Evolutionary conservation across 768 basidiomycete genomes (phyloP).

Genomic region (Mycena latifolia): DNA sequence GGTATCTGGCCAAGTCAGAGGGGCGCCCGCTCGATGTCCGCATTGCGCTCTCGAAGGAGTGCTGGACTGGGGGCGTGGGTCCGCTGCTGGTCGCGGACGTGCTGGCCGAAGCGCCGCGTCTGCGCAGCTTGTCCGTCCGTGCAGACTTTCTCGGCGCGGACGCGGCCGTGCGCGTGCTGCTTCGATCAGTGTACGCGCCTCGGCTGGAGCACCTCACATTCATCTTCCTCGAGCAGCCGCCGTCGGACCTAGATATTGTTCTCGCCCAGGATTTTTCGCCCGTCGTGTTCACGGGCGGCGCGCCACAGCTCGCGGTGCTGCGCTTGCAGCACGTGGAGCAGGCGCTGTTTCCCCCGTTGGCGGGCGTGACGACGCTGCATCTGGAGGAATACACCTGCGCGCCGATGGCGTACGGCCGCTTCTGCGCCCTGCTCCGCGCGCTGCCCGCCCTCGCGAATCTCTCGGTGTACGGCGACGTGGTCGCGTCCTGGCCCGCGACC

Average conservation of each 20-base stretch:
- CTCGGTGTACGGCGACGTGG: slow-evolving; percentile 45
- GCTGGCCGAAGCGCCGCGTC: slow-evolving; percentile 17
- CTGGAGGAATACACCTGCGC: slow-evolving; percentile 43
- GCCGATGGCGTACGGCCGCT: slow-evolving; percentile 40
- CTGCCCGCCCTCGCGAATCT: slow-evolving; percentile 51
- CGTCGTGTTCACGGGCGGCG: slow-evolving; percentile 42
- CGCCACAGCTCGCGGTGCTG: slow-evolving; percentile 44
- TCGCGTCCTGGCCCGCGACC: slow-evolving; percentile 11
- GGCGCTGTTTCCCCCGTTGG: slow-evolving; percentile 23
- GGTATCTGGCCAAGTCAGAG: slow-evolving; percentile 47
- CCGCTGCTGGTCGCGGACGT: slow-evolving; percentile 20
- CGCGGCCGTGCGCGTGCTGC: slow-evolving; percentile 1
- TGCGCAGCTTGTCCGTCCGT: slow-evolving; percentile 28
- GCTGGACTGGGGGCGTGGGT: slow-evolving; percentile 15
- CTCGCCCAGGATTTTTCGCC: slow-evolving; percentile 1
- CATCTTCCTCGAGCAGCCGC: slow-evolving; percentile 26
- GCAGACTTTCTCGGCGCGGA: slow-evolving; percentile 24
- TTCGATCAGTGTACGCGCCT: slow-evolving; percentile 2
- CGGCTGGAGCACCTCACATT: slow-evolving; percentile 24
- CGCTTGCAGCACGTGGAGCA: slow-evolving; percentile 41
- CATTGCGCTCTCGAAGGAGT: slow-evolving; percentile 39
- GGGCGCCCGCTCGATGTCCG: slow-evolving; percentile 48
- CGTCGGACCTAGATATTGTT: not conserved
- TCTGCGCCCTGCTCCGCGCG: slow-evolving; percentile 43
- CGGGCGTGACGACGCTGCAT: slow-evolving; percentile 46